phyloP scores from a whole-genome alignment of 148 eudicot genomes.

The Rhododendron williamsianum region DNA sequence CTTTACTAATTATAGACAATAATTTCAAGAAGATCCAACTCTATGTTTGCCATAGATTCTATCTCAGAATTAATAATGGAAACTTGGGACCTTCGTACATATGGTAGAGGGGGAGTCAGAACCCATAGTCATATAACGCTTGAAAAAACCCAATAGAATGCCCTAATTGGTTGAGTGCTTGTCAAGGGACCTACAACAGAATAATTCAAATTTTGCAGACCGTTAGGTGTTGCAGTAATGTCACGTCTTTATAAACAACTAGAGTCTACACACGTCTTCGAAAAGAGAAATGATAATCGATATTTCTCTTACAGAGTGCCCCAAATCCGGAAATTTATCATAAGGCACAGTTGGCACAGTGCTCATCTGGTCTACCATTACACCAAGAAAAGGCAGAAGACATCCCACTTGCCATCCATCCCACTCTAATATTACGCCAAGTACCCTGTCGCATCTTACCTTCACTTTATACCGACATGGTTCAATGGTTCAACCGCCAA shows the following conservation, averaged over 20 bases:
- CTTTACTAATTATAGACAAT: not conserved
- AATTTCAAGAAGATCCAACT: not conserved
- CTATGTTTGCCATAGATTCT: not conserved
- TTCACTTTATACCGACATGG: not conserved
- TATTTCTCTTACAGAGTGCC: not conserved
- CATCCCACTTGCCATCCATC: not conserved
- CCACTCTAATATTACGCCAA: not conserved
- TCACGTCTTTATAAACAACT: not conserved
- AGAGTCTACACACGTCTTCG: not conserved
- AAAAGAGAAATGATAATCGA: not conserved
- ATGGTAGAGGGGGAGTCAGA: not conserved
- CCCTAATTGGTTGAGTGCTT: not conserved
- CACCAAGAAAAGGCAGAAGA: not conserved
- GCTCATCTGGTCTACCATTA: not conserved
- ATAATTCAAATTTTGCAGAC: not conserved
- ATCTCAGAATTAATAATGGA: not conserved
- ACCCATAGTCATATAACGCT: not conserved
- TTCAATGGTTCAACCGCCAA: not conserved
- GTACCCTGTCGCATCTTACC: not conserved
- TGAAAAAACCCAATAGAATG: not conserved
- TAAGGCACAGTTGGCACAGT: not conserved
- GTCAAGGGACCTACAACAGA: not conserved
- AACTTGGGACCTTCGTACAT: not conserved
- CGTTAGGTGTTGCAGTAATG: not conserved
- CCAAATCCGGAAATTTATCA: not conserved